phyloP scores from a whole-genome alignment of 2,329 filamentous ascomycete species.

The Aspergillus fumigatus region DNA sequence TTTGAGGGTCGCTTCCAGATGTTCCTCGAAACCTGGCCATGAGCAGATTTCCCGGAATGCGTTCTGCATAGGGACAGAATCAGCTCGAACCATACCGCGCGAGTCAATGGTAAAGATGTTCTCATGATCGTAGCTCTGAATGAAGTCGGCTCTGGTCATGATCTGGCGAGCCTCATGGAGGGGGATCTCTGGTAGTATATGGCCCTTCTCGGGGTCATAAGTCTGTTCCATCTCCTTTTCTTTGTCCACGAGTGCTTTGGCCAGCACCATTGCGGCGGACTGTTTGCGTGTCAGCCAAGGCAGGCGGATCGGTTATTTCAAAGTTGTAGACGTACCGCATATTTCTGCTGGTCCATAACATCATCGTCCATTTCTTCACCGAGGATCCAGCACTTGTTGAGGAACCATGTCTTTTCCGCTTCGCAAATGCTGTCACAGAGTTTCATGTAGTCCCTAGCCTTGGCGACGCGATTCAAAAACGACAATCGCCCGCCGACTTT shows the following conservation, averaged over 20 bases:
- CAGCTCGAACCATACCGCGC: slow-evolving; percentile 79
- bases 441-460: slow-evolving; percentile 70
- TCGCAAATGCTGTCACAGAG: slow-evolving; percentile 70
- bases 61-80: slow-evolving; percentile 92
- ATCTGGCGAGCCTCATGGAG: slow-evolving; percentile 82
- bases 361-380: slow-evolving; percentile 85
- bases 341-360: slow-evolving; percentile 97
- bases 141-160: slow-evolving; percentile 95
- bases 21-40: slow-evolving; percentile 71
- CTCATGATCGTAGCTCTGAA: slow-evolving; percentile 83
- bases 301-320: not conserved
- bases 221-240: slow-evolving; percentile 59
- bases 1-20: slow-evolving; percentile 75
- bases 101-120: slow-evolving; percentile 95
- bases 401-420: slow-evolving; percentile 71
- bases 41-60: slow-evolving; percentile 82
- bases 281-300: slow-evolving; percentile 32
- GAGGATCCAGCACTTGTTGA: slow-evolving; percentile 75
- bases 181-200: slow-evolving; percentile 73
- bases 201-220: slow-evolving; percentile 64
- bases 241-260: slow-evolving; percentile 81
- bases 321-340: slow-evolving; percentile 60
- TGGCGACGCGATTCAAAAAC: slow-evolving; percentile 87
- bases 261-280: slow-evolving; percentile 90
- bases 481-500: slow-evolving; percentile 82